A percentile compares a stretch with the other conserved stretches of the same genome.
These are phyloP conservation scores for Alternaria arbusti DNA, from an alignment of 2,329 filamentous ascomycete species.

Conservation along the genomic window DNA sequence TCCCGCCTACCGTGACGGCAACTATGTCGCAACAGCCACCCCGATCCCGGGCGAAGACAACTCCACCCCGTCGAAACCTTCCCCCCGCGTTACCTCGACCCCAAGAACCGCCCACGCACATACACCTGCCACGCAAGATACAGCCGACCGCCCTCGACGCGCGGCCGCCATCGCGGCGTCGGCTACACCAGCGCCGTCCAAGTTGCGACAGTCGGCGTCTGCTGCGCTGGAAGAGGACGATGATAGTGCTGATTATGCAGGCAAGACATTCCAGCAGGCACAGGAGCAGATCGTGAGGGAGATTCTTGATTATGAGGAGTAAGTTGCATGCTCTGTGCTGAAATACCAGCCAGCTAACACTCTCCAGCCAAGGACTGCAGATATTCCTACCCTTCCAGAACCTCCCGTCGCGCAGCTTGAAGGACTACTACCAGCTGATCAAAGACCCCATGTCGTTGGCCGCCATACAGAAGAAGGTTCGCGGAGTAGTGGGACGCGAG, in stretches of 20 bases:
- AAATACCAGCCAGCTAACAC: slow-evolving; percentile 10
- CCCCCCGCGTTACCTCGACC: slow-evolving; percentile 35
- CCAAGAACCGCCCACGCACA: slow-evolving; percentile 23
- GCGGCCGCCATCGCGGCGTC: slow-evolving; percentile 34
- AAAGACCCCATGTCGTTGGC: slow-evolving; percentile 80
- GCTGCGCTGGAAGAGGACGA: slow-evolving; percentile 28
- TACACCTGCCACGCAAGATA: slow-evolving; percentile 33
- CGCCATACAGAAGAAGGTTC: slow-evolving; percentile 77
- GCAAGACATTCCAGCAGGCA: slow-evolving; percentile 79
- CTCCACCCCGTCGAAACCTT: slow-evolving; percentile 38
- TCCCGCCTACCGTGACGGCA: slow-evolving; percentile 73
- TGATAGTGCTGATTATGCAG: slow-evolving; percentile 44
- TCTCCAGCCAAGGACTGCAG: slow-evolving; percentile 63
- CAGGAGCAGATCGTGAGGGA: slow-evolving; percentile 86
- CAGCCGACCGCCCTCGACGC: slow-evolving; percentile 40
- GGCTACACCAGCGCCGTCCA: slow-evolving; percentile 43
- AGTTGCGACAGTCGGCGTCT: slow-evolving; percentile 39
- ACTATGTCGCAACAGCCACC: slow-evolving; percentile 74
- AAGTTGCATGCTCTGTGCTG: slow-evolving; percentile 1
- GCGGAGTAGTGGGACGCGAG: slow-evolving; percentile 72
- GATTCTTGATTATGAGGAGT: slow-evolving; percentile 67
- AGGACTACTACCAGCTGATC: slow-evolving; percentile 87
- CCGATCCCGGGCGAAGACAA: slow-evolving; percentile 68
- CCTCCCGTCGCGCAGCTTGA: slow-evolving; percentile 75
- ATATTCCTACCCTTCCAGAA: slow-evolving; percentile 78